These are phyloP conservation scores for Cornus suecica DNA, from an alignment of 148 eudicot species.

Conservation along the genomic window DNA sequence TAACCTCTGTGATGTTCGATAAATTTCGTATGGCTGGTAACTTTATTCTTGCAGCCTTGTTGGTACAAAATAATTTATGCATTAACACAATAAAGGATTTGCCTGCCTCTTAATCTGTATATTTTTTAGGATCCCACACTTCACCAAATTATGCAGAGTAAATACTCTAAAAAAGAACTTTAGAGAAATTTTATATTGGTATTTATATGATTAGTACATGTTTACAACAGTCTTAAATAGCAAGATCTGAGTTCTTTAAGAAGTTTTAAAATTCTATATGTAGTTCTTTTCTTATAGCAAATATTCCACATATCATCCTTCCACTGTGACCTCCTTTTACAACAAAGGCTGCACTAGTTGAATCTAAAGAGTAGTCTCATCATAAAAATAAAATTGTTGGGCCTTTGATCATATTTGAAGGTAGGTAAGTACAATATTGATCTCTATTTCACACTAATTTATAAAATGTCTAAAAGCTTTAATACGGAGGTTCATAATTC, in stretches of 20 bases:
- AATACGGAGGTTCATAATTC: not conserved
- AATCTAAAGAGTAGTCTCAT: not conserved
- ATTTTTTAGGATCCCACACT: not conserved
- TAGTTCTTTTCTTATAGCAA: too few relatives aligned
- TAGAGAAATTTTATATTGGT: too few relatives aligned
- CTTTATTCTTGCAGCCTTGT: not conserved
- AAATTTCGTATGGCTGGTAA: not conserved
- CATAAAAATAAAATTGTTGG: not conserved
- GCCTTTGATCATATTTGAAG: not conserved
- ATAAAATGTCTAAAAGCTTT: not conserved
- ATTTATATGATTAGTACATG: not conserved
- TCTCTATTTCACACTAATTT: not conserved
- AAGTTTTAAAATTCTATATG: too few relatives aligned
- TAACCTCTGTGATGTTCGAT: not conserved
- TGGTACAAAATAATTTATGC: not conserved
- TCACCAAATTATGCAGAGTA: not conserved
- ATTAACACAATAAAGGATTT: not conserved
- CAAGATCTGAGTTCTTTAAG: not conserved
- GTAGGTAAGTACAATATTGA: not conserved
- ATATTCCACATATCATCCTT: not conserved
- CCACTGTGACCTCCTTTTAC: not conserved
- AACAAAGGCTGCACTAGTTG: not conserved
- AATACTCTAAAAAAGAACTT: not conserved
- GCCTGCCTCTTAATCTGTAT: not conserved
- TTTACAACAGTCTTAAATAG: too few relatives aligned